A percentile compares a stretch with the other conserved stretches of the same genome.
These are phyloP conservation scores for Umbelopsis sp. DNA, from an alignment of 192 early-diverging fungal species.

Conservation along the genomic window DNA sequence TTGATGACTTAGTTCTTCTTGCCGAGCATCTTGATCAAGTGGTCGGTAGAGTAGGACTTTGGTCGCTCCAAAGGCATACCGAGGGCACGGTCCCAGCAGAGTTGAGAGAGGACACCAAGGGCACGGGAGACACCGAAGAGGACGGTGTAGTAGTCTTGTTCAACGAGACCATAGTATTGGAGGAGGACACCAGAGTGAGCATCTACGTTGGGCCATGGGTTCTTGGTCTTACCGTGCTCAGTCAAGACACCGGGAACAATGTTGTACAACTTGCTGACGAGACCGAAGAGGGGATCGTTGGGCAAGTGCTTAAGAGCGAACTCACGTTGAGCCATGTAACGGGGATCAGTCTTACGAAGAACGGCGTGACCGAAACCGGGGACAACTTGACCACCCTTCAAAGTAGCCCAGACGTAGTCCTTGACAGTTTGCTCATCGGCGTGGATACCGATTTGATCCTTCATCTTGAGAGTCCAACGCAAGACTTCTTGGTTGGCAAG, in stretches of 20 bases:
- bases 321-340: slow-evolving; percentile 98
- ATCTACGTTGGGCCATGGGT: slow-evolving; percentile 99
- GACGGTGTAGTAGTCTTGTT: slow-evolving; percentile 99
- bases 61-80: slow-evolving; percentile 93
- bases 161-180: slow-evolving; percentile 93
- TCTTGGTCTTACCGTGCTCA: slow-evolving; percentile 99
- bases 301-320: slow-evolving; percentile 99
- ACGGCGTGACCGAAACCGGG: slow-evolving; percentile 99
- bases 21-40: slow-evolving; percentile 87
- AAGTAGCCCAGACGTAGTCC: slow-evolving; percentile 95
- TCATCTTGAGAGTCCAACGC: slow-evolving; percentile 95
- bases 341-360: slow-evolving; percentile 92
- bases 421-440: slow-evolving; percentile 93
- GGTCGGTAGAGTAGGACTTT: slow-evolving; percentile 86
- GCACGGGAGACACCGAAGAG: slow-evolving; percentile 98
- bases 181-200: slow-evolving; percentile 98
- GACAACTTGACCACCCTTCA: slow-evolving; percentile 95
- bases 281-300: slow-evolving; percentile 94
- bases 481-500: slow-evolving; percentile 99
- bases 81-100: slow-evolving; percentile 98
- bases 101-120: slow-evolving; percentile 91
- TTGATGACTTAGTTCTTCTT: slow-evolving; percentile 40
- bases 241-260: slow-evolving; percentile 93
- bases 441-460: slow-evolving; percentile 81
- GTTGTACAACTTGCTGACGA: slow-evolving; percentile 96